Conservation (phyloP, 1,284 basidiomycete species). For the Anthracocystis setariae region DNA sequence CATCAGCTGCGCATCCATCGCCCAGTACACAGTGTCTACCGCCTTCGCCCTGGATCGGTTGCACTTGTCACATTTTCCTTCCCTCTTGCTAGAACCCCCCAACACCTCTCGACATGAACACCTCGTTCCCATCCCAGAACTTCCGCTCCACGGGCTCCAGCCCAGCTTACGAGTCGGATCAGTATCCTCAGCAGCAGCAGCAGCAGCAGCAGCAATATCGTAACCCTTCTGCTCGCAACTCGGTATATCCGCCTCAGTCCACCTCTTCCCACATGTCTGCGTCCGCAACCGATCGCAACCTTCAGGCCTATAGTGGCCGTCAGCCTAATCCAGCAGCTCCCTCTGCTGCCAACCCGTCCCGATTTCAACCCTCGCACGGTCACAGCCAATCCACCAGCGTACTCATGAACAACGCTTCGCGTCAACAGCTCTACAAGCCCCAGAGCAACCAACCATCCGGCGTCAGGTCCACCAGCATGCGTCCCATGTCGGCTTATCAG, state of each 20-base stretch:
- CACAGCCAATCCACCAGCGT: constrained; percentile 48
- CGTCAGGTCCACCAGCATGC: constrained; percentile 36
- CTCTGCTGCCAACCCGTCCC: constrained; percentile 4
- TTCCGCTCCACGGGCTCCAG: constrained; percentile 13
- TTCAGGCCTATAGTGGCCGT: constrained; percentile 21
- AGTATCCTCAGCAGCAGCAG: constrained; percentile 17
- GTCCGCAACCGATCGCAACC: constrained; percentile 6
- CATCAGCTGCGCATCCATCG: background rate
- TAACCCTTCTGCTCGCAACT: constrained; percentile 6
- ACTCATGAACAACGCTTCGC: constrained; percentile 31
- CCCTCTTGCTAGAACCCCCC: background rate
- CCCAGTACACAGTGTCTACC: background rate
- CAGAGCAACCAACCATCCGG: constrained; percentile 21
- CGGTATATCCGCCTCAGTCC: constrained; percentile 15
- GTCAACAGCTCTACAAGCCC: constrained; percentile 25
- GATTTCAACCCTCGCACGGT: constrained; percentile 32
- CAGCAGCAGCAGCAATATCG: constrained; percentile 18
- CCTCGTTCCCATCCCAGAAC: constrained; percentile 19
- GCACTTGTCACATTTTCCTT: background rate
- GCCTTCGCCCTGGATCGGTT: background rate
- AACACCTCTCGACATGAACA: constrained; percentile 18
- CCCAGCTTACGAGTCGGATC: constrained; percentile 24
- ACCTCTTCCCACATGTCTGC: constrained; percentile 15
- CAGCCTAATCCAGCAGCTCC: constrained; percentile 7
- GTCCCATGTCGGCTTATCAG: constrained; percentile 64